A percentile compares a stretch with the other conserved stretches of the same genome.
Evolutionary conservation across 306 rosid species (phyloP).

Genomic region (Astragalus membranaceus): DNA sequence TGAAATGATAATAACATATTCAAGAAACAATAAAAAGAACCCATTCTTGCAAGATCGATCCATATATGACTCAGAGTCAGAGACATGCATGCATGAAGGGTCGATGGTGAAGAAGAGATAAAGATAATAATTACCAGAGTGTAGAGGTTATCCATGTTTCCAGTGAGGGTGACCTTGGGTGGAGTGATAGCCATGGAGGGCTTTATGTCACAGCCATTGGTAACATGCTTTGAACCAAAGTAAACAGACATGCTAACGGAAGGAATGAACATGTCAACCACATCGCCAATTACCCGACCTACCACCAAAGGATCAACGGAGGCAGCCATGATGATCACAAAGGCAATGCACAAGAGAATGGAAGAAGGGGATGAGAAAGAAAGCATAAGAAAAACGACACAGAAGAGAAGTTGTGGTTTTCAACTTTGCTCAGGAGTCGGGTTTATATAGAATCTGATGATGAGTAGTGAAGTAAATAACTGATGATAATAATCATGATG

Average conservation of each 20-base stretch:
- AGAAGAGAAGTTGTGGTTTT: not conserved
- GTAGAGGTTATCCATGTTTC: slow-evolving; percentile 51
- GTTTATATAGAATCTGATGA: slow-evolving; percentile 29
- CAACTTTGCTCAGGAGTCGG: not conserved
- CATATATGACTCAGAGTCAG: no score
- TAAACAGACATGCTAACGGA: slow-evolving; percentile 56
- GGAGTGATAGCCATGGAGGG: slow-evolving; percentile 58
- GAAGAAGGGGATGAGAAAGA: not conserved
- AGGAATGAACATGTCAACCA: slow-evolving; percentile 78
- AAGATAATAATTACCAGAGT: slow-evolving; percentile 40
- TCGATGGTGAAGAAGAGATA: not conserved
- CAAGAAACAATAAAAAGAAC: not conserved
- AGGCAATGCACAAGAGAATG: not conserved
- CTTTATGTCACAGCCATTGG: slow-evolving; percentile 81
- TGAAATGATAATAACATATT: not conserved
- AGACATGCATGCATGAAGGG: not conserved
- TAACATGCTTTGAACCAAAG: slow-evolving; percentile 64
- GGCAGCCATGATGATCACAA: slow-evolving; percentile 37
- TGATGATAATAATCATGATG: no score
- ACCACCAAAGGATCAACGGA: slow-evolving; percentile 82
- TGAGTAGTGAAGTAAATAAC: no score
- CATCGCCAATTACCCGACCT: slow-evolving; percentile 85
- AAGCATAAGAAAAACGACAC: not conserved
- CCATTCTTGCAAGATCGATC: slow-evolving; percentile 23
- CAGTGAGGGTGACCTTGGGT: slow-evolving; percentile 52